A percentile compares a stretch with the other conserved stretches of the same genome.
Conservation (phyloP, 441 rosid genomes). For the Corymbia citriodora region DNA sequence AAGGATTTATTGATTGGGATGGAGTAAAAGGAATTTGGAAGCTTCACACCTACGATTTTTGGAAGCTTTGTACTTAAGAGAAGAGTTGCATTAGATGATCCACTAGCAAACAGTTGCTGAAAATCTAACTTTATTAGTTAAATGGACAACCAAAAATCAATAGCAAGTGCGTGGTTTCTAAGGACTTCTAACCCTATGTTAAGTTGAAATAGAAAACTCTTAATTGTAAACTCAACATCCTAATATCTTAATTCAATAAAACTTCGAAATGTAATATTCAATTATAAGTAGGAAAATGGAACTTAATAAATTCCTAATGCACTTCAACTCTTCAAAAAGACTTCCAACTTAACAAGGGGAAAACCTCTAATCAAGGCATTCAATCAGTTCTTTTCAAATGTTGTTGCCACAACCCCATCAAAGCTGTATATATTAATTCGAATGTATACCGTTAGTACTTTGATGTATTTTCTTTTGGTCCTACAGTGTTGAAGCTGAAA, state of each 20-base stretch:
- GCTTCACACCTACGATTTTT: background rate
- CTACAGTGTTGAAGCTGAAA: background rate
- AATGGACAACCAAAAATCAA: background rate
- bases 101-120: background rate
- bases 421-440: background rate
- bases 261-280: background rate
- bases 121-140: background rate
- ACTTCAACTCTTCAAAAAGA: background rate
- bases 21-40: background rate
- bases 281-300: background rate
- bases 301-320: background rate
- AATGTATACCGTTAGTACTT: background rate
- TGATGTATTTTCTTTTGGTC: background rate
- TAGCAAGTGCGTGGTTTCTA: background rate
- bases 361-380: background rate
- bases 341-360: background rate
- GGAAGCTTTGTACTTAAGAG: background rate
- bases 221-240: background rate
- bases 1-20: background rate
- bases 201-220: background rate
- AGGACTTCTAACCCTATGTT: background rate
- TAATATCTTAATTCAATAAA: background rate
- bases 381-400: background rate
- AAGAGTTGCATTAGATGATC: background rate
- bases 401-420: background rate